Conservation (phyloP, 805 yeast species). For the Wickerhamomyces mucosus region DNA sequence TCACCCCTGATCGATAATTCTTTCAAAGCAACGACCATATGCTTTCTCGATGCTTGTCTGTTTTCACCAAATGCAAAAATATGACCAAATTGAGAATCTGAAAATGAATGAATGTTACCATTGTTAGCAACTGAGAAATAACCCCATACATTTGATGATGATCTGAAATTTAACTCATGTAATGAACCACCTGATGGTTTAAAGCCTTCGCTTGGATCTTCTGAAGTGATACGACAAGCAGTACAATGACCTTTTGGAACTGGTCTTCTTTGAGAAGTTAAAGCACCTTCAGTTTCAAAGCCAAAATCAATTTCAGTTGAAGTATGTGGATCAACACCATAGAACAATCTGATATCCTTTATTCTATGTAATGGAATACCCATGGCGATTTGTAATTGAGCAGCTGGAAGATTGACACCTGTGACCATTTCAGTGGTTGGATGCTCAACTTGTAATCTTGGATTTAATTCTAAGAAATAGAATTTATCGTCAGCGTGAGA, state of each 20-base stretch:
- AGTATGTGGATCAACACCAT: slow-evolving; percentile 95
- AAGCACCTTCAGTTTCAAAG: slow-evolving; percentile 63
- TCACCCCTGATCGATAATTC: slow-evolving; percentile 97
- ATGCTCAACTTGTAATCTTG: slow-evolving; percentile 98
- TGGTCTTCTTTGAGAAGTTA: slow-evolving; percentile 81
- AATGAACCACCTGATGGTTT: slow-evolving; percentile 96
- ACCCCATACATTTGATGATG: slow-evolving; percentile 99
- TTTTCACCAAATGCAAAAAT: slow-evolving; percentile 98
- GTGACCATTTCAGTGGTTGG: slow-evolving; percentile 99
- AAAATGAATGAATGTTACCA: slow-evolving; percentile 94
- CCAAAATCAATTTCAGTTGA: slow-evolving; percentile 86
- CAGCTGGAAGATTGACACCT: slow-evolving; percentile 96
- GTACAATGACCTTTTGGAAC: slow-evolving; percentile 97
- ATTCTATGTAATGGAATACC: slow-evolving; percentile 97
- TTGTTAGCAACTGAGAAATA: slow-evolving; percentile 95
- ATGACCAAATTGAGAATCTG: slow-evolving; percentile 98
- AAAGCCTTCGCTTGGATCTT: slow-evolving; percentile 99
- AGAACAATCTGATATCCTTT: slow-evolving; percentile 82
- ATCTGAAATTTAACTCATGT: slow-evolving; percentile 93
- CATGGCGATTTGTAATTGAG: slow-evolving; percentile 98
- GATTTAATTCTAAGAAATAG: slow-evolving; percentile 93
- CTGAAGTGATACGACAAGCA: slow-evolving; percentile 98
- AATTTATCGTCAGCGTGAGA: slow-evolving; percentile 91
- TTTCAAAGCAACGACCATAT: slow-evolving; percentile 97
- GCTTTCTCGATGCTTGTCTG: slow-evolving; percentile 95